These are phyloP conservation scores for Sporothrix brunneoviolacea DNA, from an alignment of 2,329 filamentous ascomycete species.

Conservation along the genomic window DNA sequence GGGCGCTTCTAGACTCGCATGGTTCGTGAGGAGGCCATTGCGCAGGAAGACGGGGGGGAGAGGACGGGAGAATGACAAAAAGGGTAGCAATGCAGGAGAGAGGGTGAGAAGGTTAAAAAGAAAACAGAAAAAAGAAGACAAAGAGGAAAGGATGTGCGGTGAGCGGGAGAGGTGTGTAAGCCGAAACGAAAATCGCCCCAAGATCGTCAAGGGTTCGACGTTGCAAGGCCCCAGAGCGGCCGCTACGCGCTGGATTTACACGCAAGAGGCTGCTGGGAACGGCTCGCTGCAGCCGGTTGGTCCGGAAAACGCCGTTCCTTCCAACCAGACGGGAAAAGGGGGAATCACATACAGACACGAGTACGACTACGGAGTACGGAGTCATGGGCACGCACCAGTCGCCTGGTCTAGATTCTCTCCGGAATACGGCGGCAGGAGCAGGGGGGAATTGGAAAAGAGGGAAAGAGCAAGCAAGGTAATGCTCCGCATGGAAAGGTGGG, in stretches of 20 bases:
- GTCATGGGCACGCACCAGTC: no score
- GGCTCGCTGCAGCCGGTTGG: no score
- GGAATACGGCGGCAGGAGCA: no score
- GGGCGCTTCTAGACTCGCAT: not conserved
- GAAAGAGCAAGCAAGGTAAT: no score
- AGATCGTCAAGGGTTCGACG: conserved; percentile 8
- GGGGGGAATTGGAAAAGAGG: no score
- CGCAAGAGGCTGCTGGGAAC: no score
- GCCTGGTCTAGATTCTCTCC: no score
- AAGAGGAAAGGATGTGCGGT: conserved; percentile 7
- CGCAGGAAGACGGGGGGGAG: not conserved
- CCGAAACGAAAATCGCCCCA: conserved; percentile 9
- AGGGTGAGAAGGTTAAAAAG: conserved; percentile 2
- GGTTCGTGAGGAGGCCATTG: not conserved
- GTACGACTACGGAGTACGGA: no score
- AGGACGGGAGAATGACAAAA: not conserved
- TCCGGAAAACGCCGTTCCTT: no score
- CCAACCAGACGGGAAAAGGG: no score
- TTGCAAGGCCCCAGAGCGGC: not conserved
- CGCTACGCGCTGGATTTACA: not conserved
- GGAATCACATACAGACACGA: no score
- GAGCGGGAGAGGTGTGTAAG: not conserved
- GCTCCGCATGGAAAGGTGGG: not conserved
- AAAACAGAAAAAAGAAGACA: not conserved
- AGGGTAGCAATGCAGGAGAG: conserved; percentile 1